These are phyloP conservation scores for Phytopythium aichiense DNA, from an alignment of 352 stramenopile genomes.

Conservation along the genomic window DNA sequence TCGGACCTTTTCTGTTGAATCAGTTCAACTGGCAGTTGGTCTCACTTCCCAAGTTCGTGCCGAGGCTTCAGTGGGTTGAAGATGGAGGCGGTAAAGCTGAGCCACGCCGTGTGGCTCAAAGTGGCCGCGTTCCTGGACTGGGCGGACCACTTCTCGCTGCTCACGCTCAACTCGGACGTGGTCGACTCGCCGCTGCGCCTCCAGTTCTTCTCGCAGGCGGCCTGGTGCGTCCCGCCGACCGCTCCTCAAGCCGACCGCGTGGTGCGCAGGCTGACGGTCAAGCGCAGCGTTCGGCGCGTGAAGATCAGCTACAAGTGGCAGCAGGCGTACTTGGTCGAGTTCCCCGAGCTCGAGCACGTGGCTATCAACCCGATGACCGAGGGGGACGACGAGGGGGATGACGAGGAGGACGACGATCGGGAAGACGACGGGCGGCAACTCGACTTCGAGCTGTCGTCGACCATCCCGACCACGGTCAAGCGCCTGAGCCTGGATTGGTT, in stretches of 20 bases:
- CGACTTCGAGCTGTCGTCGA: neutral
- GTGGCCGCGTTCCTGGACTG: neutral
- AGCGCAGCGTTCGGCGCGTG: neutral
- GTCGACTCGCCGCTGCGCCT: neutral
- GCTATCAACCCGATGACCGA: neutral
- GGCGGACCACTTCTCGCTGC: neutral
- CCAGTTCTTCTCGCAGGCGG: neutral
- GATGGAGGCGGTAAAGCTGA: neutral
- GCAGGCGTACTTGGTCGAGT: neutral
- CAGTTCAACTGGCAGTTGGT: no score
- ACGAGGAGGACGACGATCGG: no score
- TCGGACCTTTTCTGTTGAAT: neutral
- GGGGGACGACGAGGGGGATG: neutral
- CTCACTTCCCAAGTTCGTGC: no score
- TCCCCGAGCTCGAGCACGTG: neutral
- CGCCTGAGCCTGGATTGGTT: neutral
- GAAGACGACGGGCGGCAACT: no score
- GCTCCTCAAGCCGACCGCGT: neutral
- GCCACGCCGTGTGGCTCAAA: neutral
- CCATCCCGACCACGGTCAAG: neutral
- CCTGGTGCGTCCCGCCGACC: neutral
- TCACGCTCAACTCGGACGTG: neutral
- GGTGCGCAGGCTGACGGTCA: neutral
- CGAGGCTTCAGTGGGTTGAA: no score
- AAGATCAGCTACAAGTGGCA: neutral